These are phyloP conservation scores for Fusarium pilosicola DNA, from an alignment of 2,329 filamentous ascomycete species.

Conservation along the genomic window DNA sequence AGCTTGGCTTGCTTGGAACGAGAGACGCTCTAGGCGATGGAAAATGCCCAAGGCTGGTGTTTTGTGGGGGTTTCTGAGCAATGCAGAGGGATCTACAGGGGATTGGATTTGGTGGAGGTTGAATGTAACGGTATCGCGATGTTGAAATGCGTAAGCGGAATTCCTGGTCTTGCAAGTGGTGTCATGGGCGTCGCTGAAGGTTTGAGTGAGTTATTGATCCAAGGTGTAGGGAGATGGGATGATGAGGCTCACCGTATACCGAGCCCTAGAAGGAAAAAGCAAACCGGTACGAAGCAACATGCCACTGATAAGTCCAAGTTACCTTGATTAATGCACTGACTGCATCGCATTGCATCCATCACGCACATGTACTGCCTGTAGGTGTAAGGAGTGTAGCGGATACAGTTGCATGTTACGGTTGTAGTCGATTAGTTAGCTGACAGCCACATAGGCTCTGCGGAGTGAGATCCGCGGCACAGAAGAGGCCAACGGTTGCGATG, in stretches of 20 bases:
- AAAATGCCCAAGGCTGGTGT: constrained; percentile 7
- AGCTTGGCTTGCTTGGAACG: neutral
- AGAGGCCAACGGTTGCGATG: neutral
- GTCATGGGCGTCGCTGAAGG: neutral
- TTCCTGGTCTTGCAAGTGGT: constrained; percentile 9
- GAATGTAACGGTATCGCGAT: constrained; percentile 18
- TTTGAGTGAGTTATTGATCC: neutral
- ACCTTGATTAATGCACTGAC: neutral
- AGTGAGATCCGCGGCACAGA: neutral
- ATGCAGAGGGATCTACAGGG: constrained; percentile 2
- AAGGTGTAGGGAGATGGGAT: neutral
- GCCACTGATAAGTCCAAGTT: neutral
- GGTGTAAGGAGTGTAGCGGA: neutral
- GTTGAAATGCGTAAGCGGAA: neutral
- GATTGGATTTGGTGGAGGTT: constrained; percentile 1
- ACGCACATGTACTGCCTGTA: neutral
- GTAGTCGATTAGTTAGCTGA: neutral
- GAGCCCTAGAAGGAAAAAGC: neutral
- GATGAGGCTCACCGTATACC: neutral
- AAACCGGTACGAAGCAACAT: neutral
- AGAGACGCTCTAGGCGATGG: constrained; percentile 20
- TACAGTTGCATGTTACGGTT: neutral
- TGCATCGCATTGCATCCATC: neutral
- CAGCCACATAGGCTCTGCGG: neutral
- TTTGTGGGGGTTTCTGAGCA: neutral